These are phyloP conservation scores for Cryptosporidium meleagridis DNA, from an alignment of 169 alveolate species.

Conservation along the genomic window DNA sequence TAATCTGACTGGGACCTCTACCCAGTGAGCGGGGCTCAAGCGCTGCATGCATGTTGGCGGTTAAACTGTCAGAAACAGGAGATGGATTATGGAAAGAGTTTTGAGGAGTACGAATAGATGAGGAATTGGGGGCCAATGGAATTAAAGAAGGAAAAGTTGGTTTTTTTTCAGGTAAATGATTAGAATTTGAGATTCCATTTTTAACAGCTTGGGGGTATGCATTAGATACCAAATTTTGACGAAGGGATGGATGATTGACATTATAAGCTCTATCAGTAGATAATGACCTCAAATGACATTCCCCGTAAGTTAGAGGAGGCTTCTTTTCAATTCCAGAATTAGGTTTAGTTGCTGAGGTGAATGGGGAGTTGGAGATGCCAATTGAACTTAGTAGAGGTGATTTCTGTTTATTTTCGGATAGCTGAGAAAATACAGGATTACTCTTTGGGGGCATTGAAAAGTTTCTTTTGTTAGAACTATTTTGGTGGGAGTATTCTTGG, in stretches of 20 bases:
- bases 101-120: background rate
- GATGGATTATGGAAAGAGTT: background rate
- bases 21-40: background rate
- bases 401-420: background rate
- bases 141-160: background rate
- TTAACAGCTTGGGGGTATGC: background rate
- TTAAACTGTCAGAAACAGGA: background rate
- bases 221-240: background rate
- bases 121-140: background rate
- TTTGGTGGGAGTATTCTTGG: background rate
- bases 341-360: background rate
- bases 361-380: background rate
- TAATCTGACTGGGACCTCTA: background rate
- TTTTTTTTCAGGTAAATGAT: background rate
- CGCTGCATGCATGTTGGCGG: background rate
- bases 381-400: background rate
- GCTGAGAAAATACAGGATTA: background rate
- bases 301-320: background rate
- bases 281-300: background rate
- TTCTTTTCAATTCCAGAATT: background rate
- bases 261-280: constrained; percentile 47
- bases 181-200: background rate
- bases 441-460: constrained; percentile 29
- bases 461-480: constrained; percentile 12
- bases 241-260: background rate